These are phyloP conservation scores for Penicillium glabrum DNA, from an alignment of 2,329 filamentous ascomycete species.

Conservation along the genomic window DNA sequence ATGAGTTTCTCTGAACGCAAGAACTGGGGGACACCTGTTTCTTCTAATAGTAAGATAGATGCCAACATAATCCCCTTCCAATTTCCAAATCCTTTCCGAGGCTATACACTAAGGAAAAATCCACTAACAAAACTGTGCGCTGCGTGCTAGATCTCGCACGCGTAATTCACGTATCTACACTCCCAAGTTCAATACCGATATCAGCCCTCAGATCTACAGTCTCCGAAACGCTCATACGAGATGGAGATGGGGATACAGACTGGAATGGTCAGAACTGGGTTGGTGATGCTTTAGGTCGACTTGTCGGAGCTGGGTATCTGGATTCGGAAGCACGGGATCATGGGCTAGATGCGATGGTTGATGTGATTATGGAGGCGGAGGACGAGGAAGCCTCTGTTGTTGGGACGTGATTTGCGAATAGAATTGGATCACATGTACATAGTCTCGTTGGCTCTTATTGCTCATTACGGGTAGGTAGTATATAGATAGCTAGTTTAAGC, in stretches of 20 bases:
- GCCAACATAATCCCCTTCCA: no score
- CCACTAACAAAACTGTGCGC: not conserved
- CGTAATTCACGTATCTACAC: slow-evolving; percentile 4
- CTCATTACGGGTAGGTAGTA: no score
- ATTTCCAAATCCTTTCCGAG: no score
- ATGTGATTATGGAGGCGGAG: slow-evolving; percentile 16
- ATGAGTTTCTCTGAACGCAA: slow-evolving; percentile 15
- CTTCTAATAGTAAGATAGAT: slow-evolving; percentile 7
- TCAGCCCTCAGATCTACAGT: not conserved
- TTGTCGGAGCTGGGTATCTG: slow-evolving; percentile 15
- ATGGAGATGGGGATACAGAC: slow-evolving; percentile 5
- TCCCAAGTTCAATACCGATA: not conserved
- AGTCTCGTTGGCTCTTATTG: no score
- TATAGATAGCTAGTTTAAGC: no score
- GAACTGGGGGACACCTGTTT: slow-evolving; percentile 8
- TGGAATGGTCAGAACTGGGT: slow-evolving; percentile 25
- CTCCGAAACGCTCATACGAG: slow-evolving; percentile 5
- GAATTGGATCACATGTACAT: no score
- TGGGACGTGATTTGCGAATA: not conserved
- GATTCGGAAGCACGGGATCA: slow-evolving; percentile 1
- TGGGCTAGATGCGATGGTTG: slow-evolving; percentile 21
- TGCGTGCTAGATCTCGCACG: not conserved
- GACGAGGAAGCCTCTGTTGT: slow-evolving; percentile 13
- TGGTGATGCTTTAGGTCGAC: slow-evolving; percentile 13
- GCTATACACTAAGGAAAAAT: no score